A percentile compares a stretch with the other conserved stretches of the same genome.
Evolutionary conservation across 1,139 yeast genomes (phyloP).

Genomic region (Magnusiomyces ingens): DNA sequence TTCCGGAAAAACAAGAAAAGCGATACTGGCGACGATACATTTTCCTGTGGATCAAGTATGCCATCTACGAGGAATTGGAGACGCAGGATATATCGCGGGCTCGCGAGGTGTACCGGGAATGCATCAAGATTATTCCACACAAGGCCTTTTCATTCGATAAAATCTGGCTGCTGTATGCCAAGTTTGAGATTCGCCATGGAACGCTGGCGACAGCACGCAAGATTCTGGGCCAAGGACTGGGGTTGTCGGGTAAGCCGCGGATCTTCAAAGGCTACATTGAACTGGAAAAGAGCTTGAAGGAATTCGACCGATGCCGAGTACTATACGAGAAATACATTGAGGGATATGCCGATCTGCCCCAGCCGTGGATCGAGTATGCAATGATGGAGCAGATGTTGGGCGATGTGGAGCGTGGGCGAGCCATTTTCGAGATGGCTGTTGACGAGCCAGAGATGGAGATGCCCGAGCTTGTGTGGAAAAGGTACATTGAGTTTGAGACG

Average conservation of each 20-base stretch:
- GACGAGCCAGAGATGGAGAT: slow-evolving; percentile 31
- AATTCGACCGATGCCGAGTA: slow-evolving; percentile 61
- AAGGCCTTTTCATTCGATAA: slow-evolving; percentile 58
- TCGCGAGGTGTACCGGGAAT: slow-evolving; percentile 45
- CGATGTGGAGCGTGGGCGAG: slow-evolving; percentile 63
- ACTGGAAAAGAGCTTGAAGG: slow-evolving; percentile 40
- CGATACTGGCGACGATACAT: slow-evolving; percentile 61
- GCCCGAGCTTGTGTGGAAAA: slow-evolving; percentile 40
- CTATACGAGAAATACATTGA: slow-evolving; percentile 66
- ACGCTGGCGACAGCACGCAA: slow-evolving; percentile 52
- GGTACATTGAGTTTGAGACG: slow-evolving; percentile 52
- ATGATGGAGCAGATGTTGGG: slow-evolving; percentile 61
- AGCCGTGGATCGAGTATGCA: slow-evolving; percentile 55
- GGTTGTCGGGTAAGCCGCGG: slow-evolving; percentile 47
- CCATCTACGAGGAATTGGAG: slow-evolving; percentile 55
- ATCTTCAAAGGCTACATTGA: slow-evolving; percentile 58
- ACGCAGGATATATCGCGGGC: slow-evolving; percentile 41
- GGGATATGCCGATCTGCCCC: slow-evolving; percentile 39
- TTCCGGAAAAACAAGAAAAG: slow-evolving; percentile 35
- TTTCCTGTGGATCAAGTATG: slow-evolving; percentile 61
- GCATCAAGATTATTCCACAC: slow-evolving; percentile 51
- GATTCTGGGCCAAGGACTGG: slow-evolving; percentile 67
- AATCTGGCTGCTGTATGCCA: slow-evolving; percentile 64
- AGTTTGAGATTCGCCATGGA: slow-evolving; percentile 65
- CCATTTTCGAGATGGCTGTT: slow-evolving; percentile 51